phyloP scores from a whole-genome alignment of 2,329 filamentous ascomycete genomes.

The Alternaria sp. region DNA sequence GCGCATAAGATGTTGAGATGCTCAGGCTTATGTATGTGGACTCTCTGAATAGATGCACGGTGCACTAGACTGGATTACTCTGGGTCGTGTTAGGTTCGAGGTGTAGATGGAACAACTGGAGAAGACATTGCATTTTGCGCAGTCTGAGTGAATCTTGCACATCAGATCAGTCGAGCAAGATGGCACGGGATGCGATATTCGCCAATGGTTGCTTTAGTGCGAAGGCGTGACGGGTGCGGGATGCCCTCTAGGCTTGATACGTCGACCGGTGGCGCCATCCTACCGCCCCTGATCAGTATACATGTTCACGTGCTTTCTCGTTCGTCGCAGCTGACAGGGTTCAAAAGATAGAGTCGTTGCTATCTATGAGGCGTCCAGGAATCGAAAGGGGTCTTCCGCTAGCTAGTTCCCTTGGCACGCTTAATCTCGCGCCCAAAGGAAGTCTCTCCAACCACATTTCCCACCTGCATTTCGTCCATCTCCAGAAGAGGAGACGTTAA shows the following conservation, averaged over 20 bases:
- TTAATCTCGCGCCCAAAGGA: background rate
- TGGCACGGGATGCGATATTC: no score
- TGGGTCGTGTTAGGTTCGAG: background rate
- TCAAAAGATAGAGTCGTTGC: background rate
- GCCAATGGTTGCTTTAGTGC: background rate
- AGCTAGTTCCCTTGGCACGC: constrained; percentile 2
- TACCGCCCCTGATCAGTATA: background rate
- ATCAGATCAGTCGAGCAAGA: no score
- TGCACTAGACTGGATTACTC: background rate
- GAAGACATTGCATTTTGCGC: no score
- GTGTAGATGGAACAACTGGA: background rate
- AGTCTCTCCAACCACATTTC: constrained; percentile 11
- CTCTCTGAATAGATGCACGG: background rate
- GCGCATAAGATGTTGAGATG: background rate
- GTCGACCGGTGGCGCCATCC: constrained; percentile 1
- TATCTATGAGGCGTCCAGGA: background rate
- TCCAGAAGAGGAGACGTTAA: background rate
- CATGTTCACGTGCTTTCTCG: background rate
- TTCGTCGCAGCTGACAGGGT: background rate
- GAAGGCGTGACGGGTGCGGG: background rate
- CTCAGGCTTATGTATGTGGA: background rate
- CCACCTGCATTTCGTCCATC: background rate
- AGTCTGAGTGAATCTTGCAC: no score
- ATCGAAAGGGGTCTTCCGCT: constrained; percentile 4
- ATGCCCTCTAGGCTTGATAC: background rate